A percentile compares a stretch with the other conserved stretches of the same genome.
These are phyloP conservation scores for Linnemannia hyalina DNA, from an alignment of 192 early-diverging fungal genomes.

Conservation along the genomic window DNA sequence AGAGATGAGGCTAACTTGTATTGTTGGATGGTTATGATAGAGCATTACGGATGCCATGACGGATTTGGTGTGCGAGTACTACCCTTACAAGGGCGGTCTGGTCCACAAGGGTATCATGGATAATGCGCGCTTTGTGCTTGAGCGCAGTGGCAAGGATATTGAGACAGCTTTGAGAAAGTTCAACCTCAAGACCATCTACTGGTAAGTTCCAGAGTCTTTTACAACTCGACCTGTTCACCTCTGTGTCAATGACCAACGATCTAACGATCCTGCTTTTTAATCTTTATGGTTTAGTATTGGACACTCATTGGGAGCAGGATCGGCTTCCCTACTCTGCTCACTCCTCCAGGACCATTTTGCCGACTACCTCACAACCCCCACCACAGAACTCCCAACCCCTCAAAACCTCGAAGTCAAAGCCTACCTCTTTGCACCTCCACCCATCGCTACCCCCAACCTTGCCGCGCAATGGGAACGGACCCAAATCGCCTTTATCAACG, in stretches of 20 bases:
- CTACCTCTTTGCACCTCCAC: slow-evolving; percentile 57
- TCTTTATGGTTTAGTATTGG: slow-evolving; percentile 33
- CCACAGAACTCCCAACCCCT: not conserved
- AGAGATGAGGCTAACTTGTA: not conserved
- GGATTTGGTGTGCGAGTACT: slow-evolving; percentile 57
- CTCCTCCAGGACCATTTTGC: slow-evolving; percentile 53
- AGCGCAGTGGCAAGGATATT: slow-evolving; percentile 52
- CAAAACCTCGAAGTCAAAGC: slow-evolving; percentile 48
- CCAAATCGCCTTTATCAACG: slow-evolving; percentile 57
- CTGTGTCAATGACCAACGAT: not conserved
- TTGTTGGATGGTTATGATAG: slow-evolving; percentile 8
- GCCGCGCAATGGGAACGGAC: slow-evolving; percentile 47
- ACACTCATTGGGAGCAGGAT: slow-evolving; percentile 57
- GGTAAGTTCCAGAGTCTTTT: slow-evolving; percentile 1
- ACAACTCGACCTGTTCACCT: not conserved
- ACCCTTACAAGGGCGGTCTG: slow-evolving; percentile 58
- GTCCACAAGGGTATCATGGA: slow-evolving; percentile 60
- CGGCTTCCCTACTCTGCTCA: slow-evolving; percentile 43
- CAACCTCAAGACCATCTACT: slow-evolving; percentile 54
- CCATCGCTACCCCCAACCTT: slow-evolving; percentile 51
- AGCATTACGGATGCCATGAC: slow-evolving; percentile 60
- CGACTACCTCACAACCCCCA: slow-evolving; percentile 18
- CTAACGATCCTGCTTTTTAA: not conserved
- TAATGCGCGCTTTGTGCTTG: slow-evolving; percentile 55
- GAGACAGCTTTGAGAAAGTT: slow-evolving; percentile 51